phyloP scores from a whole-genome alignment of 257 asterid species.

The Solanum bukasovii region DNA sequence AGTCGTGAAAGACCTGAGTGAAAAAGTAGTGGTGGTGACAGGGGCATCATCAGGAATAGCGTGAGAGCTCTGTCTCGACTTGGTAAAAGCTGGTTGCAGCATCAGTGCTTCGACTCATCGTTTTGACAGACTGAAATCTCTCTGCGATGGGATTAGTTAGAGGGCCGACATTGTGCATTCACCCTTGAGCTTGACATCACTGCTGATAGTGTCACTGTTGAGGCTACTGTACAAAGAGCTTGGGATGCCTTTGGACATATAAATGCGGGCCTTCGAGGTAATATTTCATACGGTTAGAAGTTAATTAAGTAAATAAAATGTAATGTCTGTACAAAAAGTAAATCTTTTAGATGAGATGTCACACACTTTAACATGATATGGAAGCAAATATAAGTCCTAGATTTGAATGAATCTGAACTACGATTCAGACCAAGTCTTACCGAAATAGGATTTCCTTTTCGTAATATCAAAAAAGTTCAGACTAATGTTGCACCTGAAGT shows the following conservation, averaged over 20 bases:
- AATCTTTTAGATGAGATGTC: not conserved
- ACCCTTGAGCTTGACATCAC: slow-evolving; percentile 44
- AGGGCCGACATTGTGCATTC: not conserved
- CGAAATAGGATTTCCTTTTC: too few relatives aligned
- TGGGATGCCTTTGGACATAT: not conserved
- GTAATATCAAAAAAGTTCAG: too few relatives aligned
- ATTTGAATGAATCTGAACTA: too few relatives aligned
- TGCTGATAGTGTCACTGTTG: not conserved
- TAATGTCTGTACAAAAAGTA: not conserved
- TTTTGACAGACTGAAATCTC: not conserved
- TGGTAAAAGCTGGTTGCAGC: slow-evolving; percentile 40
- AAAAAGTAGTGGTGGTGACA: slow-evolving; percentile 11
- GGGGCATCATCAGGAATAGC: slow-evolving; percentile 15
- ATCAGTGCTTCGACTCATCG: not conserved
- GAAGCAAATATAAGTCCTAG: not conserved
- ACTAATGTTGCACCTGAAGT: not conserved
- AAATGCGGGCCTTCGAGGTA: not conserved
- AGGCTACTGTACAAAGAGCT: not conserved
- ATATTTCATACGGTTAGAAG: not conserved
- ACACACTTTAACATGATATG: not conserved
- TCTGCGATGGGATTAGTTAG: not conserved
- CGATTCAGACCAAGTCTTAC: too few relatives aligned
- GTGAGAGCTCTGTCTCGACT: slow-evolving; percentile 22
- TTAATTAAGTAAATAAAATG: not conserved
- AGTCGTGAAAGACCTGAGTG: slow-evolving; percentile 1